Conservation (phyloP, 768 basidiomycete genomes). For the Collybia sp. region DNA sequence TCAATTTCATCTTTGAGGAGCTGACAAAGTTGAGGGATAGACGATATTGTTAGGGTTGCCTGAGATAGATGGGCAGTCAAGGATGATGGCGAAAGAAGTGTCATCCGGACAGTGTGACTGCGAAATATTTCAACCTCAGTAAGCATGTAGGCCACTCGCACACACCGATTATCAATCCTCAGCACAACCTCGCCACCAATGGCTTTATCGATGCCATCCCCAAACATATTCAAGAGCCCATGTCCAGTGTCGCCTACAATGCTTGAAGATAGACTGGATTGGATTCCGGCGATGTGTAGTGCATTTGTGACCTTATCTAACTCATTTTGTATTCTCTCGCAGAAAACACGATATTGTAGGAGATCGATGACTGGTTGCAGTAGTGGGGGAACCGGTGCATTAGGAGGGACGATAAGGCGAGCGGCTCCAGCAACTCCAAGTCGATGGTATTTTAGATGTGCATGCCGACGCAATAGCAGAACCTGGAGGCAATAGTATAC, state of each 20-base stretch:
- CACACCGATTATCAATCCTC: conserved; percentile 64
- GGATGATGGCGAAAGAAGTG: conserved; percentile 70
- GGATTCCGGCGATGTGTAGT: conserved; percentile 49
- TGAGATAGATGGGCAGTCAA: conserved; percentile 78
- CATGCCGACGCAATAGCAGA: conserved; percentile 61
- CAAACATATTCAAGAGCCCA: conserved; percentile 47
- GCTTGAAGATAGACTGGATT: conserved; percentile 52
- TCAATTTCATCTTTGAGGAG: conserved; percentile 77
- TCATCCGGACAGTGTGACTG: conserved; percentile 74
- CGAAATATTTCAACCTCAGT: neutral
- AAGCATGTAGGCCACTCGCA: neutral
- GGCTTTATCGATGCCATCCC: conserved; percentile 30
- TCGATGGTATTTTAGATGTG: conserved; percentile 35
- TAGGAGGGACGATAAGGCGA: conserved; percentile 10
- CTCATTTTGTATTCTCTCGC: conserved; percentile 54
- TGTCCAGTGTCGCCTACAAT: conserved; percentile 65
- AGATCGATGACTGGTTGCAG: conserved; percentile 76
- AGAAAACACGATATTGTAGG: conserved; percentile 77
- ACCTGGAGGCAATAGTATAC: conserved; percentile 62
- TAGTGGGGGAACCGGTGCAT: conserved; percentile 27
- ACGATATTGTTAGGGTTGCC: conserved; percentile 68
- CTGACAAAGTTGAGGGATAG: conserved; percentile 71
- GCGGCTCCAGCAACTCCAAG: conserved; percentile 23
- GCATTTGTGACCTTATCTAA: conserved; percentile 45
- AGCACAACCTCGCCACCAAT: conserved; percentile 73